Evolutionary conservation across 1,284 basidiomycete species (phyloP).

Genomic region (Gomphus bonarii): DNA sequence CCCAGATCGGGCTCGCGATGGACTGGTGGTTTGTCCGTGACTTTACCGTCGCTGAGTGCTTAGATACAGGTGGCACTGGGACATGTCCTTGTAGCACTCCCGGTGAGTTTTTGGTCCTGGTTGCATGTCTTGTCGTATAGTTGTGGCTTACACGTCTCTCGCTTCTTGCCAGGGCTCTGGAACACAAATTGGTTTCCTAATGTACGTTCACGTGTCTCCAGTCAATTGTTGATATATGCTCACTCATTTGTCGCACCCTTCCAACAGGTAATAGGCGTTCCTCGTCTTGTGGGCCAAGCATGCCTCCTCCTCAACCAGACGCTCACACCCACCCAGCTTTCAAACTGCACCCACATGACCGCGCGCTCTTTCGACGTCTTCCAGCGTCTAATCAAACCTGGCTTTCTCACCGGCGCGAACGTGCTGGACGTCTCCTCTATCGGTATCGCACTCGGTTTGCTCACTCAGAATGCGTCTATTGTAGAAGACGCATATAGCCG

Average conservation of each 20-base stretch:
- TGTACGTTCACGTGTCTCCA: constrained; percentile 21
- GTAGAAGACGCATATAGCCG: constrained; percentile 38
- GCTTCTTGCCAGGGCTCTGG: constrained; percentile 27
- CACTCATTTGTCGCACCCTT: not conserved
- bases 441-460: constrained; percentile 40
- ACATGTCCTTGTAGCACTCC: constrained; percentile 45
- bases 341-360: constrained; percentile 41
- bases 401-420: constrained; percentile 51
- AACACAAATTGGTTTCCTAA: constrained; percentile 67
- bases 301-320: constrained; percentile 44
- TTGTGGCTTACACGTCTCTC: not conserved
- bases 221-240: not conserved
- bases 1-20: constrained; percentile 40
- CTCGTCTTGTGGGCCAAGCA: constrained; percentile 40
- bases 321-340: constrained; percentile 31
- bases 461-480: constrained; percentile 30
- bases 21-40: constrained; percentile 57
- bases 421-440: constrained; percentile 47
- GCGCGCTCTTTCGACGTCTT: constrained; percentile 42
- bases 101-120: constrained; percentile 20
- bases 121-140: not conserved
- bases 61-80: constrained; percentile 38
- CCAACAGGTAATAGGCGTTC: constrained; percentile 25
- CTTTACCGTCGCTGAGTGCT: constrained; percentile 39
- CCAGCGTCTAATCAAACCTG: constrained; percentile 31